These are phyloP conservation scores for Tremella mesenterica DNA, from an alignment of 768 basidiomycete genomes.

Conservation along the genomic window DNA sequence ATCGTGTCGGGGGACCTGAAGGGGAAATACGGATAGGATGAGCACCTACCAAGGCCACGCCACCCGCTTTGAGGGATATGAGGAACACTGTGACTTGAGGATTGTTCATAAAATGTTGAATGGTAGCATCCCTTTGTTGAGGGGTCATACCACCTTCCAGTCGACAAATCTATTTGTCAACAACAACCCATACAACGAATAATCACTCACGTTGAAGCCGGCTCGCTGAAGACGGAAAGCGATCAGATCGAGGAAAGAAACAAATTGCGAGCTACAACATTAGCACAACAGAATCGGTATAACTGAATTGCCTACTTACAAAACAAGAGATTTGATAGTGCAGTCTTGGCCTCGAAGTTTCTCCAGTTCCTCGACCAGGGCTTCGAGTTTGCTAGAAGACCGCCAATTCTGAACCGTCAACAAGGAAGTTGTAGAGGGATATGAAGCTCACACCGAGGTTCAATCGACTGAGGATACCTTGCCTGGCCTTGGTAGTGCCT, in stretches of 20 bases:
- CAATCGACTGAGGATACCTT: slow-evolving; percentile 87
- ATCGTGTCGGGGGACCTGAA: not conserved
- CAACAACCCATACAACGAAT: not conserved
- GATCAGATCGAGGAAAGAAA: slow-evolving; percentile 61
- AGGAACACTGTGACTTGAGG: slow-evolving; percentile 95
- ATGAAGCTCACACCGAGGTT: slow-evolving; percentile 54
- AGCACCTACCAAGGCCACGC: slow-evolving; percentile 50
- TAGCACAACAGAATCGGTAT: not conserved
- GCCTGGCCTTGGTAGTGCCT: slow-evolving; percentile 51
- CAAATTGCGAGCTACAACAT: slow-evolving; percentile 39
- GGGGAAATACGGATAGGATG: slow-evolving; percentile 49
- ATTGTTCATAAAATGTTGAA: slow-evolving; percentile 90
- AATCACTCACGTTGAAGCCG: slow-evolving; percentile 64
- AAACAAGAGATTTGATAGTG: slow-evolving; percentile 93
- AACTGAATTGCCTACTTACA: slow-evolving; percentile 46
- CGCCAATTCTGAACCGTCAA: slow-evolving; percentile 56
- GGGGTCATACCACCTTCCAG: slow-evolving; percentile 97
- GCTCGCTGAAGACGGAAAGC: slow-evolving; percentile 84
- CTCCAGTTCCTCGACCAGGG: slow-evolving; percentile 82
- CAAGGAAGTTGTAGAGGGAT: not conserved
- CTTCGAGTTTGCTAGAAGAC: slow-evolving; percentile 95
- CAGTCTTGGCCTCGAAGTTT: slow-evolving; percentile 73
- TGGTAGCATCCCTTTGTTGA: slow-evolving; percentile 85
- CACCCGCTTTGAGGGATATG: slow-evolving; percentile 85
- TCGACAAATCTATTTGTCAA: slow-evolving; percentile 63